Evolutionary conservation across 768 basidiomycete species (phyloP), one percentile per base, ranked within the genome.

Genomic region (Kwoniella europaea): DNA sequence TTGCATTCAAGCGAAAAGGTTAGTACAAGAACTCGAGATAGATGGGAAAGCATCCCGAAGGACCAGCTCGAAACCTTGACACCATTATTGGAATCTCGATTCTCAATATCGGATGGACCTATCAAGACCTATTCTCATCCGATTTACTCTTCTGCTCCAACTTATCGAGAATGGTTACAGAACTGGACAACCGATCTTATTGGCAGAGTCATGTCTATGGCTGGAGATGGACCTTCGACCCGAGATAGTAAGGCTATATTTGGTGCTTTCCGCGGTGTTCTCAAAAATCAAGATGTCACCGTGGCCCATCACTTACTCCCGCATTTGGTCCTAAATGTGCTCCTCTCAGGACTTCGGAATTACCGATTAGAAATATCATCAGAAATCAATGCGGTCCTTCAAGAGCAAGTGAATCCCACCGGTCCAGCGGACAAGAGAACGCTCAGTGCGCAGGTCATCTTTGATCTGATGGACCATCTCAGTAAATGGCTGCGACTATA

Each of bases 141-240:
- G 2, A 89, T 98, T 67, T 99, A 98, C 84, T 87, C 88, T 0
- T 84, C 84, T 4, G 87, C 90, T 67, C 82, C 88, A 2, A 96
- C 93, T 0, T 99, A 98, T 83, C 89, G 95, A 53, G 95, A 98
- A 82, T 99, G 97, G 97, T 88, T 98, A 43, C 94, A 96, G 74
- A 81, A 88, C 0, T 98, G 95, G 94, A 90, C 93, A 1, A 86
- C 88, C 10, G 87, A 93, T 81, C 87, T 99, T 44, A 92, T 98
- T 65, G 86, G 88, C 52, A 76, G 82, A 57, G 80, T 84, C 12
- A 68, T 78, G 22, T 76, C 59, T 10, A 67, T 62, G 65, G 52
- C 71, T 6, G 57, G 42, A 12, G 88, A 7, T 87, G 85, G 62
- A 18, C 64, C 61, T 29, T 71, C 73, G 6, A 68, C 73, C 15